phyloP scores from a whole-genome alignment of 2,329 filamentous ascomycete genomes.

The Rhinocladiella similis region DNA sequence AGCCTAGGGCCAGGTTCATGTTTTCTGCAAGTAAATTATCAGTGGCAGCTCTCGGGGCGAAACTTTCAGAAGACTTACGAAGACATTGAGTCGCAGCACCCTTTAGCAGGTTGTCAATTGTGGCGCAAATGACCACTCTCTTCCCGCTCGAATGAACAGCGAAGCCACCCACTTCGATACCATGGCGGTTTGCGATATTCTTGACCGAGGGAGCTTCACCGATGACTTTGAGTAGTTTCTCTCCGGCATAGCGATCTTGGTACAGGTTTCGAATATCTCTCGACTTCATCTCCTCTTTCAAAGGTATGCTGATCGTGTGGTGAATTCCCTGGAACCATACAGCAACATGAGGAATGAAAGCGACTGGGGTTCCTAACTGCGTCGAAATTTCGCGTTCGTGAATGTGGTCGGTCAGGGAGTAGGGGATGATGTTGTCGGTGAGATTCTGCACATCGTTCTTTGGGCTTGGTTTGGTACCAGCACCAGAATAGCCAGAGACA shows the following conservation, averaged over 20 bases:
- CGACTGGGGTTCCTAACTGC: conserved; percentile 72
- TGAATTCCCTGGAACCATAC: conserved; percentile 96
- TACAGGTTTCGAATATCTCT: conserved; percentile 92
- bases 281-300: conserved; percentile 82
- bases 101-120: conserved; percentile 92
- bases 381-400: conserved; percentile 87
- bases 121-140: conserved; percentile 89
- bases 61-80: conserved; percentile 59
- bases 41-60: background rate
- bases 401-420: conserved; percentile 89
- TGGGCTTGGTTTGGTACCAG: conserved; percentile 87
- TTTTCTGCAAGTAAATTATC: conserved; percentile 60
- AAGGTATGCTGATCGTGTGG: conserved; percentile 85
- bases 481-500: conserved; percentile 90
- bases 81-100: conserved; percentile 90
- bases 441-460: conserved; percentile 90
- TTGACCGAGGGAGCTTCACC: conserved; percentile 87
- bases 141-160: conserved; percentile 88
- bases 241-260: conserved; percentile 92
- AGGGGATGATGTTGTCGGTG: conserved; percentile 84
- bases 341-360: conserved; percentile 93
- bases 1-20: conserved; percentile 90
- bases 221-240: conserved; percentile 89
- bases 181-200: conserved; percentile 79
- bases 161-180: conserved; percentile 91